Evolutionary conservation across 2,329 filamentous ascomycete genomes (phyloP).

Genomic region (Ascochyta clinopodiicola): DNA sequence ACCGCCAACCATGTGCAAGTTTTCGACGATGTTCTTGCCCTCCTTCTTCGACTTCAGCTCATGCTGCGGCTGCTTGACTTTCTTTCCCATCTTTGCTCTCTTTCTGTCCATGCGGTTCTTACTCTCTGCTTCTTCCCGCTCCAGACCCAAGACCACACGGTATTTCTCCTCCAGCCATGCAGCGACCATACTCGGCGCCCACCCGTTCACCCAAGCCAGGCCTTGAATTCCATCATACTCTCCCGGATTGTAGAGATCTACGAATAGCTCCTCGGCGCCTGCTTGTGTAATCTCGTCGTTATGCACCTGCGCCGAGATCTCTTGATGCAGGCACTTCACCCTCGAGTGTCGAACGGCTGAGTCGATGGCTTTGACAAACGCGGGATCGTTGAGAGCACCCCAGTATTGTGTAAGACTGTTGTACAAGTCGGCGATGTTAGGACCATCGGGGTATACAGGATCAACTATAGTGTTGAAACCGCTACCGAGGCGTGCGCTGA

Average conservation of each 20-base stretch:
- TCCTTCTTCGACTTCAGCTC: conserved; percentile 6
- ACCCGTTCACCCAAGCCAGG: conserved; percentile 29
- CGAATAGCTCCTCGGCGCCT: conserved; percentile 23
- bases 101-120: conserved; percentile 14
- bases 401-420: conserved; percentile 30
- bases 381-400: conserved; percentile 32
- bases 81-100: conserved; percentile 8
- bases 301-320: conserved; percentile 23
- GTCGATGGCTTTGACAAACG: conserved; percentile 34
- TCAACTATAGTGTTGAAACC: conserved; percentile 29
- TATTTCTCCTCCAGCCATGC: conserved; percentile 39
- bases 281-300: conserved; percentile 14
- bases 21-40: conserved; percentile 3
- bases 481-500: conserved; percentile 33
- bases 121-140: conserved; percentile 24
- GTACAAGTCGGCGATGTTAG: conserved; percentile 24
- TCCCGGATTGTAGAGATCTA: conserved; percentile 23
- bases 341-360: conserved; percentile 29
- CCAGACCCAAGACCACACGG: conserved; percentile 25
- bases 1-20: not conserved
- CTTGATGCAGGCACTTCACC: conserved; percentile 25
- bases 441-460: conserved; percentile 17
- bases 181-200: conserved; percentile 35
- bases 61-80: conserved; percentile 1
- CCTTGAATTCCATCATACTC: conserved; percentile 26